Evolutionary conservation across 192 early-diverging fungal species (phyloP), one percentile per base, ranked within the genome.

Genomic region (Backusella liffmaniae): DNA sequence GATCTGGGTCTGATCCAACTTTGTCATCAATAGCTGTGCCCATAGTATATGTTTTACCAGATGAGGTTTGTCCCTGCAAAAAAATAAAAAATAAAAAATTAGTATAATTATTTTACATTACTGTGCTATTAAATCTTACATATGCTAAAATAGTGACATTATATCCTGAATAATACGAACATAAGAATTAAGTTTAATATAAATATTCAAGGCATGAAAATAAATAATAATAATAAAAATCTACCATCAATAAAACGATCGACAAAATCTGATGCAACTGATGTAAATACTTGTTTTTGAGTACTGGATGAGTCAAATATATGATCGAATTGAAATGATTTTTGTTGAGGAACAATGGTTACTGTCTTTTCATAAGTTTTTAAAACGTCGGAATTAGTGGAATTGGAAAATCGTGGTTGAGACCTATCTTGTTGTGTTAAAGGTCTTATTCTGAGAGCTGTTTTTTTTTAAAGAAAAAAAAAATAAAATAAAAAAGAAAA

Each of bases 11-110:
- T 26, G 66, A 26, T 30, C 21, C 67, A 30, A 44, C n/a, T 6
- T 84, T 46, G 21, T 67, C 44, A 51, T 73, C 73, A 36, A 73
- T 67, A 18, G 85, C 89, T 5, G 96, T 95, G 42, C 96, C 95
- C 97, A 99, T 99, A 15, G 95, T 98, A 79, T 91, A 93, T 21
- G 97, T 98, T 83, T 99, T 99, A 53, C 97, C 97, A 26, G 91
- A 92, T 10, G 94, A 96, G 6, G 96, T 97, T 86, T 98, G 94
- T 10, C 95, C 82, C 82, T 83, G 53, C 65, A 51, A 18, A 72
- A 67, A 26, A 18, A 72, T 53, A 26, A 39, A 21, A 49, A 46
- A 15, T 9, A 53, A 46, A 32, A 46, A 26, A 32, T 36, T 70
- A 65, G 9, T 51, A 23, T 37, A 44, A 5, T 69, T 53, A 51